Percentiles rank a stretch among this genome's conserved stretches.
These are phyloP conservation scores for Cicer yamashitae DNA, from an alignment of 306 rosid genomes.

Conservation along the genomic window DNA sequence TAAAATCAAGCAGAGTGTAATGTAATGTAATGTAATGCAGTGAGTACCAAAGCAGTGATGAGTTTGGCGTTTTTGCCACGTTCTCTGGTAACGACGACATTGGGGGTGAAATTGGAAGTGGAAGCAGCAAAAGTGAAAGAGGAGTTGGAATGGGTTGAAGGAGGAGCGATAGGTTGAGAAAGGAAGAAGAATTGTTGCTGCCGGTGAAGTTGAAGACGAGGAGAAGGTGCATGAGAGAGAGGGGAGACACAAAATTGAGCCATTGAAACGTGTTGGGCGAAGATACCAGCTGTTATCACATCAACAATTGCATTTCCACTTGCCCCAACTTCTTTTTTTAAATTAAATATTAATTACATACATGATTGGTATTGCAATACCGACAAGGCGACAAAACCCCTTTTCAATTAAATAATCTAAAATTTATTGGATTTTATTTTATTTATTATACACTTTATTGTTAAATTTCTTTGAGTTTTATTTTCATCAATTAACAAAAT, in stretches of 20 bases:
- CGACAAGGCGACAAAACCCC: too few species aligned
- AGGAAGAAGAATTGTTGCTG: conserved; percentile 43
- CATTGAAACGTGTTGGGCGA: conserved; percentile 83
- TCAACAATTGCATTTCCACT: conserved; percentile 7
- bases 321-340: background rate
- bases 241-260: conserved; percentile 58
- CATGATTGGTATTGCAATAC: too few species aligned
- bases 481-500: too few species aligned
- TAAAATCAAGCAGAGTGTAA: conserved; percentile 33
- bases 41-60: conserved; percentile 72
- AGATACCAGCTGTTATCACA: conserved; percentile 55
- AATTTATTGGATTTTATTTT: too few species aligned
- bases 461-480: too few species aligned
- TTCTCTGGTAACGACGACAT: conserved; percentile 95
- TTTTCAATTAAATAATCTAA: too few species aligned
- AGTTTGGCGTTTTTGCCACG: conserved; percentile 97
- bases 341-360: too few species aligned
- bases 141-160: conserved; percentile 44
- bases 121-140: conserved; percentile 28
- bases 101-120: conserved; percentile 48
- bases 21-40: conserved; percentile 5
- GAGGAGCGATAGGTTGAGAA: conserved; percentile 39
- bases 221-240: conserved; percentile 36
- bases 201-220: conserved; percentile 58
- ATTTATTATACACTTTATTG: too few species aligned